Evolutionary conservation across 176 grass and related monocot genomes (phyloP), one percentile per base, ranked within the genome.

Genomic region (Carex scoparia): DNA sequence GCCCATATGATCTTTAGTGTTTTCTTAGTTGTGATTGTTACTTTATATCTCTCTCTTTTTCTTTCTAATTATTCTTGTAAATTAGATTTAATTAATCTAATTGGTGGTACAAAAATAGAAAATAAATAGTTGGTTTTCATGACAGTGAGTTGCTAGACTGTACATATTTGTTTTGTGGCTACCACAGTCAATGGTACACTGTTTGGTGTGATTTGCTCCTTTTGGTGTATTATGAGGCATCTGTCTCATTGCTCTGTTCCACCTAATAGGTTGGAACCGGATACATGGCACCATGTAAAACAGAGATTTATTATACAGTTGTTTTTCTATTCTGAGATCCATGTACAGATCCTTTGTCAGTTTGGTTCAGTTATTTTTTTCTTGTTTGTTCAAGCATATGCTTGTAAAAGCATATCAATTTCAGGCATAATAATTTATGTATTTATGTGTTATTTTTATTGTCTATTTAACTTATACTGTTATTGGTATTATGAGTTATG

Each of bases 321-420:
- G 81, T 49, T 83, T 69, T 83, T 83, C 63, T 69, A 27, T 56
- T 83, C 18, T 19, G 5, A 53, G 61, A 69, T 83, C 81, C 49
- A 53, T 81, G 59, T 81, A 58, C 74, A 37, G 7, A 18, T 57
- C 51, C 51, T 57, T 18, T 2, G 60, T 65, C 79, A 44, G 79
- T 63, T 61, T 23, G 68, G 23, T 53, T 30, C 73, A 33, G 73
- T 56, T 33, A 77, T 77, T 11, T 77, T 77, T 77, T 77, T 77
- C 73, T 77, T 55, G 49, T 33, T 77, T 55, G 48, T 54, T 77
- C 12, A 51, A 7, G 5, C 28, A 23, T 10, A 33, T 55, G 14
- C 18, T 18, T 69, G 0, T 70, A 33, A 10, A 77, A 46, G 44
- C 44, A 46, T 63, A 58, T 51, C 4, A 44, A 57, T 54, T 78